Percentiles rank a stretch among this genome's conserved stretches.
Conservation (phyloP, 495 filamentous ascomycete species). For the Aspergillus cristatus region DNA sequence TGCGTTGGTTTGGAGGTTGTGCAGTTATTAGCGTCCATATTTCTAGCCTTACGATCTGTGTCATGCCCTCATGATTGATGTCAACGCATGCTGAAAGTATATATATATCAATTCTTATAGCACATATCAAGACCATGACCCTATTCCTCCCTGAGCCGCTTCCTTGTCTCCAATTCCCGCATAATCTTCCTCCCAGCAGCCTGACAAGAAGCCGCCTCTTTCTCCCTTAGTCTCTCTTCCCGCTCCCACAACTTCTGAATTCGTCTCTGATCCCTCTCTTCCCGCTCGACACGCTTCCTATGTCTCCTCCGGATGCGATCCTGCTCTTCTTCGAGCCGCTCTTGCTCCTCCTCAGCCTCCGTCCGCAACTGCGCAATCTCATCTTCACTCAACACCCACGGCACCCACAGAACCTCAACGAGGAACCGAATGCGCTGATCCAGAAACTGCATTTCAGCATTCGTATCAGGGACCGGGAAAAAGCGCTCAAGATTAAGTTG, state of each 20-base stretch:
- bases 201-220: slow-evolving; percentile 22
- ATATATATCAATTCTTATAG: no score
- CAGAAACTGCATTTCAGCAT: slow-evolving; percentile 72
- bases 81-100: no score
- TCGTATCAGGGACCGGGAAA: slow-evolving; percentile 48
- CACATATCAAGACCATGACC: no score
- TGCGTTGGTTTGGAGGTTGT: no score
- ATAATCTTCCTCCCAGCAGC: slow-evolving; percentile 26
- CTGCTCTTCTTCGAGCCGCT: slow-evolving; percentile 30
- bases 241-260: slow-evolving; percentile 29
- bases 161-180: slow-evolving; percentile 18
- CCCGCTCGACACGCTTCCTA: slow-evolving; percentile 25
- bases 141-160: slow-evolving; percentile 1
- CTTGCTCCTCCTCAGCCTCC: slow-evolving; percentile 38
- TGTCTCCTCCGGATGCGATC: slow-evolving; percentile 27
- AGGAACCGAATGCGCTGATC: slow-evolving; percentile 54
- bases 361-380: slow-evolving; percentile 46
- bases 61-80: background rate
- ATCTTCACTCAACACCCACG: slow-evolving; percentile 54
- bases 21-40: no score
- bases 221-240: slow-evolving; percentile 31
- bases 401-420: slow-evolving; percentile 50
- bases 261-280: slow-evolving; percentile 25
- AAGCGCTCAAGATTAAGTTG: slow-evolving; percentile 68
- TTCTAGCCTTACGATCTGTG: no score